Base-by-base conservation (phyloP, 2,329 filamentous ascomycete species). In the Ambrosiella cleistominuta region DNA sequence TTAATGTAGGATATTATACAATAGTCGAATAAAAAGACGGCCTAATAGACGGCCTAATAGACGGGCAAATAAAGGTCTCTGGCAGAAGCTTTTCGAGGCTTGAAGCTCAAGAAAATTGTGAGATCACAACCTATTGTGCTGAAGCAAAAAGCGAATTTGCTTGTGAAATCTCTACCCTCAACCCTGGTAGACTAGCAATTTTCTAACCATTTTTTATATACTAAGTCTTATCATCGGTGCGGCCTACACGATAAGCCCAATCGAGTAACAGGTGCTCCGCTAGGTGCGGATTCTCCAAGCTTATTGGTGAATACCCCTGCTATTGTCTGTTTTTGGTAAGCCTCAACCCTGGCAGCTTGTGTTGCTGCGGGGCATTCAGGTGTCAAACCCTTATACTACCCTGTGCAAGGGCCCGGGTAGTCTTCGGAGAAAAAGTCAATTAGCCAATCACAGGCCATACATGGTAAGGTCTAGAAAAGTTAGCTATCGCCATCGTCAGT, bases 181-280 rank as follows among this genome's bases (percentile, higher is more conserved):
- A 47, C 44, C 44, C 44, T 47, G 44, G 44, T 15, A 47, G 19
- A 47, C 44, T 11, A 19, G 44, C 51, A 35, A 49, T 52, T 50
- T 60, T 55, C 53, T 15, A 47, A 13, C 36, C 56, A 58, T 59
- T 58, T 60, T 60, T 60, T 55, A 47, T 54, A 55, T 50, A 60
- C 59, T 56, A 56, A 60, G 55, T 12, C 55, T 60, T 60, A 60
- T 60, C 51, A 13, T 57, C 59, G 59, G 59, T 60, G 44, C 47
- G 40, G 8, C 13, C 13, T 51, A 35, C 9, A 39, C 49, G 58
- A 60, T 60, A 60, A 57, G 15, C 5, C 11, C 13, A 38, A 60
- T 57, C 50, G 36, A 38, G 54, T 53, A 51, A 54, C 42, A 37
- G 38, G 6, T 27, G 4, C 17, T 17, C 27, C 51, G 19, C 3